Base-by-base conservation (phyloP, 2,329 filamentous ascomycete species). In the Macroventuria anomochaeta region DNA sequence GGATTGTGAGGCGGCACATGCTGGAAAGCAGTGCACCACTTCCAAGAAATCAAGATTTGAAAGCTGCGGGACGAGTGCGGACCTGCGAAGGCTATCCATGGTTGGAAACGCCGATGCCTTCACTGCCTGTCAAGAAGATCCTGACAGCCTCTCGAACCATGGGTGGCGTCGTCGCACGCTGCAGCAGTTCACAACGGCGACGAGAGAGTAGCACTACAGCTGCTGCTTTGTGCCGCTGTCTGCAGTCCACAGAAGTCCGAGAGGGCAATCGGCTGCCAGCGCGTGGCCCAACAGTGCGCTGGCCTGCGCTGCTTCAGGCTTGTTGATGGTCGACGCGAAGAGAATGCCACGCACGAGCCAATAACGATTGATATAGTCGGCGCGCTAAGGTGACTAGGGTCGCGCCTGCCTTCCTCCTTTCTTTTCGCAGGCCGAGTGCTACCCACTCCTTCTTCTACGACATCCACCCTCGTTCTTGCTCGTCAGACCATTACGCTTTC, bases 401-500 rank as follows among this genome's bases (percentile, higher is more conserved):
- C 47, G 53, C 53, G 53, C 53, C 47, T 52, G 53, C 48, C 46
- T 52, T 52, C 41, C 53, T 56, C 53, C 47, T 56, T 51, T 56
- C 53, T 56, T 55, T 53, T 41, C 48, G 42, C 25, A 46, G 43
- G 53, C 53, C 48, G 29, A 54, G 57, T 44, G 40, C 51, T 39
- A 48, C 52, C 46, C 52, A 41, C 55, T 55, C 57, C 58, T 49
- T 61, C 54, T 57, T 61, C 54, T 57, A 59, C 53, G 46, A 48
- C 44, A 48, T 51, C 49, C 55, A 60, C 51, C 57, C 48, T 61
- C 58, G 59, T 68, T 61, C 55, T 48, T 58, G 64, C 61, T 65
- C 50, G 56, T 53, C 58, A 56, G 58, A 65, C 59, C 61, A 59
- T 48, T 54, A 63, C 58, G 53, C 59, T 54, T 64, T 64, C 56